Base-by-base conservation (phyloP, 495 filamentous ascomycete genomes). In the Articulospora tetracladia region DNA sequence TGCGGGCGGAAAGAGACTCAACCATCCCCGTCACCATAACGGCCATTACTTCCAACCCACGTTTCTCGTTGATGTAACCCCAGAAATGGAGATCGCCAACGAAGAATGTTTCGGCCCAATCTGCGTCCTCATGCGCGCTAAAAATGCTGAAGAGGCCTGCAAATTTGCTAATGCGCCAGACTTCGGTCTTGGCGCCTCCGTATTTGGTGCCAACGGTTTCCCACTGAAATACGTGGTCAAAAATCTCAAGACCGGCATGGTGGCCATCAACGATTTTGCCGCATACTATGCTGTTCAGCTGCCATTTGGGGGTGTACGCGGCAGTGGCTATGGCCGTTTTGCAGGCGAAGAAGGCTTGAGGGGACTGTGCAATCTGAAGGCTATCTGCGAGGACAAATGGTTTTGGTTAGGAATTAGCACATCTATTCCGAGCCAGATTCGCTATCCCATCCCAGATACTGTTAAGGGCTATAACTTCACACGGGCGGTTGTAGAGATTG, bases 11-110 rank as follows among this genome's bases (percentile, higher is more conserved):
- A 85, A 78, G 28, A 80, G 86, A 46, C 78, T 84, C 72, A 49
- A 65, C 8, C 92, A 98, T 75, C 86, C 88, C 0, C 72, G 78
- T 17, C 77, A 91, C 70, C 83, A 86, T 0, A 76, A 80, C 23
- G 94, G 94, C 10, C 91, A 96, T 72, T 98, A 94, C 77, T 98
- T 99, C 80, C 65, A 77, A 15, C 95, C 94, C 1, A 98, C 94
- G 0, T 78, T 98, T 3, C 81, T 98, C 15, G 89, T 87, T 1
- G 91, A 96, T 72, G 93, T 98, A 1, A 89, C 77, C 0, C 78
- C 82, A 0, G 71, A 79, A 23, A 93, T 93, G 90, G 75, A 77
- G n/a, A 92, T 98, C 64, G 92, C 94, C 0, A 86, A 89, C 62
- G 85, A 88, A 68, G 94, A 98, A 74, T 86, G 92, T 64, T 98